Evolutionary conservation across 2,329 filamentous ascomycete genomes (phyloP).

Genomic region (Ilyonectria robusta): DNA sequence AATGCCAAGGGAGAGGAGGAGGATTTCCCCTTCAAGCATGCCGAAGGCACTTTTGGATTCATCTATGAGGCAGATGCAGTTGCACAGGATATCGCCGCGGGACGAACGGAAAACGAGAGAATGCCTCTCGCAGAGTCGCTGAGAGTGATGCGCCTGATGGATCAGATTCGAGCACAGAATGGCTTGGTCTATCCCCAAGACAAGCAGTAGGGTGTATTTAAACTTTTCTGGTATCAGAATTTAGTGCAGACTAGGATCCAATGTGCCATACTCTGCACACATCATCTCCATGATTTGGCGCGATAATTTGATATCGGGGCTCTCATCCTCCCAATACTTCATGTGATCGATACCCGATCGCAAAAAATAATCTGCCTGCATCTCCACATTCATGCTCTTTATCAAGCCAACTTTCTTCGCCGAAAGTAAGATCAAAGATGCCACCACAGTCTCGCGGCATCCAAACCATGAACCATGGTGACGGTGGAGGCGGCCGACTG

Average conservation of each 20-base stretch:
- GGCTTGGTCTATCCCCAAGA: conserved; percentile 22
- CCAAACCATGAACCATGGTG: conserved; percentile 25
- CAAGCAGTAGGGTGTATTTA: neutral
- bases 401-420: conserved; percentile 15
- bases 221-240: neutral
- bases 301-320: conserved; percentile 10
- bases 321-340: conserved; percentile 22
- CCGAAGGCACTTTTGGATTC: conserved; percentile 54
- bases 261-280: conserved; percentile 7
- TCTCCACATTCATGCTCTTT: conserved; percentile 13
- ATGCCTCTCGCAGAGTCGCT: conserved; percentile 63
- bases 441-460: neutral
- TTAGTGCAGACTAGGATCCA: neutral
- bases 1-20: conserved; percentile 47
- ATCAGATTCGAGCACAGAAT: conserved; percentile 54
- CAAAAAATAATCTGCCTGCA: conserved; percentile 15
- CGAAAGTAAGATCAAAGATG: conserved; percentile 2
- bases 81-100: conserved; percentile 55
- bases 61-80: conserved; percentile 60
- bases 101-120: conserved; percentile 55
- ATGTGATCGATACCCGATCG: conserved; percentile 1
- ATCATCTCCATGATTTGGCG: conserved; percentile 19
- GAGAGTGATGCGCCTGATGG: conserved; percentile 62
- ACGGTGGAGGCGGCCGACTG: conserved; percentile 2
- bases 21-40: conserved; percentile 53